Evolutionary conservation across 2,329 filamentous ascomycete genomes (phyloP).

Genomic region (Scytalidium sp.): DNA sequence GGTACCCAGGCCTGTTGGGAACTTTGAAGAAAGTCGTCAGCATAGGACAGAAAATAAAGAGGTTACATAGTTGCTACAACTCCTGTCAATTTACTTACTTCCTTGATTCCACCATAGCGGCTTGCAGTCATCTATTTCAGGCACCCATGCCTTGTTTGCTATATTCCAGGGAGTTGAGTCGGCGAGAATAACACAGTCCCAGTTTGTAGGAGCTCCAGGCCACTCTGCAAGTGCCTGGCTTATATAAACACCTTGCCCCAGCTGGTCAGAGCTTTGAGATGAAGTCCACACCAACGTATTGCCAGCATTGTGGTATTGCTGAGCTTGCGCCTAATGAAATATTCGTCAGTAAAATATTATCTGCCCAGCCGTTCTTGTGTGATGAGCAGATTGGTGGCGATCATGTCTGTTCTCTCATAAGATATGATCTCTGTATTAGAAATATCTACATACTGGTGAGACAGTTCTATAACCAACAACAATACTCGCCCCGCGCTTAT

Average conservation of each 20-base stretch:
- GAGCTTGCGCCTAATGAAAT: too few species aligned
- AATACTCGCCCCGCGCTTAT: background rate
- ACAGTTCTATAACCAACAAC: conserved; percentile 4
- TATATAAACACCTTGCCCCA: background rate
- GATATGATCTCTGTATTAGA: background rate
- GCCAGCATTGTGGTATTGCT: background rate
- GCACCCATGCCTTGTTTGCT: conserved; percentile 5
- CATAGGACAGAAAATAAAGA: conserved; percentile 1
- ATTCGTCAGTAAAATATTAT: too few species aligned
- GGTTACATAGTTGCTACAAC: background rate
- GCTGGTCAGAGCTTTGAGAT: background rate
- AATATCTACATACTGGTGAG: background rate
- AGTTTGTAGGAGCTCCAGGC: background rate
- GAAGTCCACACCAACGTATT: background rate
- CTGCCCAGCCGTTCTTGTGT: too few species aligned
- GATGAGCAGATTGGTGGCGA: too few species aligned
- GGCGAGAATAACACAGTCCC: conserved; percentile 5
- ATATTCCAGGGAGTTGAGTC: conserved; percentile 3
- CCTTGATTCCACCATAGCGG: conserved; percentile 4
- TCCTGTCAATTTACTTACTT: conserved; percentile 5
- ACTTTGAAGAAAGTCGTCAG: conserved; percentile 2
- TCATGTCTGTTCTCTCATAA: too few species aligned
- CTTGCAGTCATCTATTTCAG: background rate
- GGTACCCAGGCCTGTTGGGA: conserved; percentile 2
- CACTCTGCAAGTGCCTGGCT: background rate